These are phyloP conservation scores for Penicillium sp. DNA, from an alignment of 2,329 filamentous ascomycete genomes.

Conservation along the genomic window DNA sequence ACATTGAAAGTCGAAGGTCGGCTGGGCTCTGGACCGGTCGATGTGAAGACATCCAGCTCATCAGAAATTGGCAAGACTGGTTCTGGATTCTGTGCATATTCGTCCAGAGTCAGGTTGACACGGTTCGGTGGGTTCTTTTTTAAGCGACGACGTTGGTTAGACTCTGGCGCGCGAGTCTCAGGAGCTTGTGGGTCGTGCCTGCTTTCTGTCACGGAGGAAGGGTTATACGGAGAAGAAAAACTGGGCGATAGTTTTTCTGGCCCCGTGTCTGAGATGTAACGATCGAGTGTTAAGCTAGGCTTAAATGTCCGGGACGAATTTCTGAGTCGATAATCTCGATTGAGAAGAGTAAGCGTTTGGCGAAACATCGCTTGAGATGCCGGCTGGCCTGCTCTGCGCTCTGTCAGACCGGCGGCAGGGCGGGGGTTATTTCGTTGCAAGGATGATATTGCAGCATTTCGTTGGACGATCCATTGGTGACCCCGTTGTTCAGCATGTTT, in stretches of 20 bases:
- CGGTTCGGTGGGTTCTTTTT: conserved; percentile 49
- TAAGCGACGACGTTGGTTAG: conserved; percentile 23
- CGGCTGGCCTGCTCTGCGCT: conserved; percentile 13
- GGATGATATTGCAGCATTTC: conserved; percentile 41
- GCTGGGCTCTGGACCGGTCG: background rate
- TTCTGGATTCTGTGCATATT: conserved; percentile 47
- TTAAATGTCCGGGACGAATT: conserved; percentile 17
- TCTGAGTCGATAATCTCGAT: conserved; percentile 33
- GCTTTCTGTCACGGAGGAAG: background rate
- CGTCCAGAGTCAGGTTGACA: conserved; percentile 50
- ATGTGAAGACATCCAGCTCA: conserved; percentile 12
- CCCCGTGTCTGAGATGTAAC: conserved; percentile 36
- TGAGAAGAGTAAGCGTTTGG: conserved; percentile 37
- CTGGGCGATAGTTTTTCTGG: background rate
- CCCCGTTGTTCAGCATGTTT: conserved; percentile 24
- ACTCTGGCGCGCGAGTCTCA: background rate
- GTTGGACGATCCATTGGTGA: conserved; percentile 39
- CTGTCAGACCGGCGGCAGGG: conserved; percentile 38
- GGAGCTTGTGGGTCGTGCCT: background rate
- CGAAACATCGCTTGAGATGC: conserved; percentile 33
- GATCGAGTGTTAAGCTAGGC: conserved; percentile 38
- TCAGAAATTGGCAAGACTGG: conserved; percentile 33
- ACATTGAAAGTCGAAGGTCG: conserved; percentile 27
- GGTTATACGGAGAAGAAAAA: background rate
- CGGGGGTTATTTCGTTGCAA: conserved; percentile 39